These are phyloP conservation scores for Trametes gibbosa DNA, from an alignment of 768 basidiomycete genomes.

Conservation along the genomic window DNA sequence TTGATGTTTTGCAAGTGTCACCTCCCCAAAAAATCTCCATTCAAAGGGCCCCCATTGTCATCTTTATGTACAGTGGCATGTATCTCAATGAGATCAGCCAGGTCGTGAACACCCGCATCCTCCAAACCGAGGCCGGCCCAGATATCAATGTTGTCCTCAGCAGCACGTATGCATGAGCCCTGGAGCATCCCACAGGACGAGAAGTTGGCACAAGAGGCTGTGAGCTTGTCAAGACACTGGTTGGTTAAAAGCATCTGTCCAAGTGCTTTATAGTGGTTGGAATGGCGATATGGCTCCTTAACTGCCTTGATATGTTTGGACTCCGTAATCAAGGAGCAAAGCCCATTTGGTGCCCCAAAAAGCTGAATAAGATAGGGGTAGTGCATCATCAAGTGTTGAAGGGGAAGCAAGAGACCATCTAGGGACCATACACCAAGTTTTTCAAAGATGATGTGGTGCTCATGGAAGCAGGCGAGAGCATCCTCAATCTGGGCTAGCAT, in stretches of 20 bases:
- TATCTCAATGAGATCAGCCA: neutral
- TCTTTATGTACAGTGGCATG: neutral
- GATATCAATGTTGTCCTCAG: neutral
- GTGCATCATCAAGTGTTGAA: slow-evolving; percentile 20
- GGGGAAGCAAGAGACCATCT: slow-evolving; percentile 24
- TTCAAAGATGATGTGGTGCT: slow-evolving; percentile 13
- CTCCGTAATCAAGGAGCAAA: slow-evolving; percentile 29
- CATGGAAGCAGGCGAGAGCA: slow-evolving; percentile 16
- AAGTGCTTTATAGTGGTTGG: slow-evolving; percentile 20
- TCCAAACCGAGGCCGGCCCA: neutral
- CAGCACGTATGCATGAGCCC: neutral
- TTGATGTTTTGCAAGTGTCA: neutral
- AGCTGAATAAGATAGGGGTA: slow-evolving; percentile 18
- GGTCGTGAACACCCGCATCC: neutral
- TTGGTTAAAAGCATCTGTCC: slow-evolving; percentile 26
- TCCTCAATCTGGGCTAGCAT: slow-evolving; percentile 10
- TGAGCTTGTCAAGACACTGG: slow-evolving; percentile 27
- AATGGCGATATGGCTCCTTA: slow-evolving; percentile 26
- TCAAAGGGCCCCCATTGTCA: neutral
- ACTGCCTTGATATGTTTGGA: slow-evolving; percentile 28
- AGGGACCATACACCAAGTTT: slow-evolving; percentile 12
- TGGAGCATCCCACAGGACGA: slow-evolving; percentile 16
- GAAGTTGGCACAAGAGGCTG: slow-evolving; percentile 22
- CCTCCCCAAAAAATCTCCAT: neutral
- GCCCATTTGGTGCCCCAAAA: slow-evolving; percentile 26